Percentiles rank a stretch among this genome's conserved stretches.
These are phyloP conservation scores for Pisolithus microcarpus DNA, from an alignment of 768 basidiomycete species.

Conservation along the genomic window DNA sequence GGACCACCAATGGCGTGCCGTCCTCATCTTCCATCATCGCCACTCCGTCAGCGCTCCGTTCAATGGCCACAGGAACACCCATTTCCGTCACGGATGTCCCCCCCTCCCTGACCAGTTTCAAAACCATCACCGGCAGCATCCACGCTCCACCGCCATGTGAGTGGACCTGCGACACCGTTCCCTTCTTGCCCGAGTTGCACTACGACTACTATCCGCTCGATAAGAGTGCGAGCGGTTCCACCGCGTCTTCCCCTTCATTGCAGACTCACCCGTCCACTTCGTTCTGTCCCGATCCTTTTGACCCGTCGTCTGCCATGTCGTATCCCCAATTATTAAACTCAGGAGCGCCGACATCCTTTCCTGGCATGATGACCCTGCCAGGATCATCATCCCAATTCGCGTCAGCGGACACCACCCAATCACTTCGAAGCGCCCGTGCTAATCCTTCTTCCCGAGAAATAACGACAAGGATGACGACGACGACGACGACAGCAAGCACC, in stretches of 20 bases:
- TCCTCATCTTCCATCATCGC: not conserved
- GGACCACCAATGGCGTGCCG: conserved; percentile 4
- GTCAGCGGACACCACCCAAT: conserved; percentile 23
- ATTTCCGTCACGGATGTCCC: conserved; percentile 13
- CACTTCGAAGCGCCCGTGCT: conserved; percentile 26
- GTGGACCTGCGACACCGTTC: conserved; percentile 16
- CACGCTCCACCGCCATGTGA: conserved; percentile 9
- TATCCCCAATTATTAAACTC: conserved; percentile 1
- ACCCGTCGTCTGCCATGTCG: conserved; percentile 2
- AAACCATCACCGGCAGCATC: conserved; percentile 15
- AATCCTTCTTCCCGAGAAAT: conserved; percentile 1
- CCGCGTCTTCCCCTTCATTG: not conserved
- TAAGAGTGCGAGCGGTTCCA: conserved; percentile 6
- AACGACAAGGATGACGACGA: not conserved
- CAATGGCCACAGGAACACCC: conserved; percentile 5
- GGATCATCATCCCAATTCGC: conserved; percentile 3
- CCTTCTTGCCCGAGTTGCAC: conserved; percentile 15
- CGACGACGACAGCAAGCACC: conserved; percentile 9
- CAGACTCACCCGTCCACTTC: not conserved
- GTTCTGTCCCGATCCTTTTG: conserved; percentile 7
- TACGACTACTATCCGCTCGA: conserved; percentile 12
- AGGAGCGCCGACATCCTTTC: conserved; percentile 4
- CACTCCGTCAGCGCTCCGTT: conserved; percentile 7
- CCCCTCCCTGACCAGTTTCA: conserved; percentile 14
- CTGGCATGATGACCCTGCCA: not conserved